Evolutionary conservation across 371 early-diverging fungal species (phyloP), one percentile per base, ranked within the genome.

Genomic region (Actinomortierella ambigua): DNA sequence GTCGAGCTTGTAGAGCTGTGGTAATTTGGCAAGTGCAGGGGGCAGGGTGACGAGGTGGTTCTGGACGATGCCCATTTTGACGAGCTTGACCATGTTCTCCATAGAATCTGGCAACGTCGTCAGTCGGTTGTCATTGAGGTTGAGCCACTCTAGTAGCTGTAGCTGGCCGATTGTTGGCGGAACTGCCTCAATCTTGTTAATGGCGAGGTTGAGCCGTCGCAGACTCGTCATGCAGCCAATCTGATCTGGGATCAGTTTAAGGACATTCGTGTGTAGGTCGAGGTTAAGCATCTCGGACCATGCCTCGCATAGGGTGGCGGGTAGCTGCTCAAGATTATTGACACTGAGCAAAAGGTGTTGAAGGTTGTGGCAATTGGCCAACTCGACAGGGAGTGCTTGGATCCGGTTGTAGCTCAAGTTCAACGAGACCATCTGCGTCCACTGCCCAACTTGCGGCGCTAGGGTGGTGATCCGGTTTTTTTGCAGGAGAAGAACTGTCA

Each of bases 51-150:
- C 58, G 0, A 92, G 59, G 11, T 71, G 60, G 68, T 92, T 92
- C 56, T 87, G 87, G 3, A 89, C 92, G 24, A 92, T 65, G 0
- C 90, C 91, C 40, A 90, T 69, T 61, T 90, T 90, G 47, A 89
- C 88, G 0, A 92, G 70, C 15, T 76, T 77, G 7, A 61, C 70
- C 53, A 92, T 68, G 23, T 81, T 67, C 3, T 79, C 78, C 53
- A 92, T 76, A 11, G 81, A 65, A 7, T 65, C 59, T 1, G 92
- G 90, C 2, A 92, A 50, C 2, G 69, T 52, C 8, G 57, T 67
- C 15, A 92, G 60, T 18, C 70, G 75, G 75, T 92, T 92, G 65
- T 89, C 91, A 43, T 87, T 87, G 7, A 90, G 62, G 57, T 90
- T 92, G 18, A 92, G 83, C 91, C 90, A 90, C 50, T 84, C 85